Conservation (phyloP, 2,329 filamentous ascomycete genomes). For the Ceratocystis cacaofunesta region DNA sequence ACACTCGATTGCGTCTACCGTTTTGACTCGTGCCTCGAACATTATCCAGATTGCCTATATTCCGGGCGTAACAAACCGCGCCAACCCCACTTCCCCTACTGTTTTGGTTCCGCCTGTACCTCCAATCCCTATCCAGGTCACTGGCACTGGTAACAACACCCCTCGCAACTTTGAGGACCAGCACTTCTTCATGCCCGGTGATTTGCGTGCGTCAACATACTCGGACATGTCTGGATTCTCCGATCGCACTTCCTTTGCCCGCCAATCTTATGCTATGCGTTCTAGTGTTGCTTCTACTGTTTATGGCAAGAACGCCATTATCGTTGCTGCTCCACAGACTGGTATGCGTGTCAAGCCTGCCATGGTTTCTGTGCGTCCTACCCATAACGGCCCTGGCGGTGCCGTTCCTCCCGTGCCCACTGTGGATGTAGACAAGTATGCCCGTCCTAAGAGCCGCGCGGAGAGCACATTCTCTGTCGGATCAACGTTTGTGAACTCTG, state of each 20-base stretch:
- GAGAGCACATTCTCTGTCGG: slow-evolving; percentile 49
- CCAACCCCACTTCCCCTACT: slow-evolving; percentile 66
- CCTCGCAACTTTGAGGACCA: slow-evolving; percentile 54
- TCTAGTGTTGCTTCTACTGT: slow-evolving; percentile 83
- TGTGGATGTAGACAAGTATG: slow-evolving; percentile 51
- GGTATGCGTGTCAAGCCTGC: slow-evolving; percentile 79
- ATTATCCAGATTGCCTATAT: slow-evolving; percentile 99
- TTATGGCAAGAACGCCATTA: slow-evolving; percentile 78
- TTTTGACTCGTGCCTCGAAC: slow-evolving; percentile 90
- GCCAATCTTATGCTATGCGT: slow-evolving; percentile 43
- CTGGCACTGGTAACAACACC: slow-evolving; percentile 30
- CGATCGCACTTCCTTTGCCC: slow-evolving; percentile 47
- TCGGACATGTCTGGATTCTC: slow-evolving; percentile 55
- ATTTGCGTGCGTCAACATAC: slow-evolving; percentile 82
- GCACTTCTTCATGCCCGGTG: slow-evolving; percentile 84
- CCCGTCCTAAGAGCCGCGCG: slow-evolving; percentile 38
- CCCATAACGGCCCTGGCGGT: slow-evolving; percentile 31
- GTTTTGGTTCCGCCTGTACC: slow-evolving; percentile 83
- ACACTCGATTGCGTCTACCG: slow-evolving; percentile 84
- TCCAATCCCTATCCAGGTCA: slow-evolving; percentile 61
- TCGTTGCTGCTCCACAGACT: slow-evolving; percentile 70
- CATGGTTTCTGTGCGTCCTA: slow-evolving; percentile 79
- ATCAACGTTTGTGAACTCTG: slow-evolving; percentile 52
- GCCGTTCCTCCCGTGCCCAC: slow-evolving; percentile 56
- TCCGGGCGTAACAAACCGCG: slow-evolving; percentile 86